Base-by-base conservation (phyloP, 768 basidiomycete genomes). In the Sporobolomyces phaffii region DNA sequence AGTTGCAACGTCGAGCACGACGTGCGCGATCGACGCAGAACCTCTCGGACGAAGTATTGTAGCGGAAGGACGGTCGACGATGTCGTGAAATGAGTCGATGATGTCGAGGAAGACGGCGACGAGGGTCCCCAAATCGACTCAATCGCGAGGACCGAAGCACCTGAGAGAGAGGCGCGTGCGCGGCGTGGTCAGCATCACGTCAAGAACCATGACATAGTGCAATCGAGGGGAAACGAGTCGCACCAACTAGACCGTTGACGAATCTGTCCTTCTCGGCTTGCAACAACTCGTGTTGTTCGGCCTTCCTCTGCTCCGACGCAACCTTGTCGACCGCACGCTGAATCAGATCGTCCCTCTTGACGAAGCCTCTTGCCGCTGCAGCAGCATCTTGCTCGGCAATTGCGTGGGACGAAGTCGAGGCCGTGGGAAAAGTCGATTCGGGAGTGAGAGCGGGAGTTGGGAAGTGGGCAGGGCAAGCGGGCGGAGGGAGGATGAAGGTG, bases 1-100 rank as follows among this genome's bases (percentile, higher is more conserved):
- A 90, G 88, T 76, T 93, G 90, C 11, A 94, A 81, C 5, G 91
- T 88, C 48, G 83, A 84, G 47, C 86, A 88, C 7, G 89, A 88
- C 0, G 90, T 92, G 51, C 89, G 84, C 17, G 89, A 91, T 41
- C 91, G 87, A 57, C 89, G 83, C 18, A 94, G 82, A 11, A 92
- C 88, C 78, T 94, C 90, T 75, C 90, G 87, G 33, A 94, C 89
- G 73, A 94, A 94, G 7, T 82, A 81, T 70, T 83, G 70, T 57
- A 70, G 65, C 43, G 72, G 76, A 76, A 73, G 54, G 77, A 74
- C 8, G 75, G 20, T 6, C 10, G 33, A 24, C 24, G 24, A 28
- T 18, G 52, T 43, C 11, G 52, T 14, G 36, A 40, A 51, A 9
- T 24, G 47, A 6, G 60, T 48, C 24, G 44, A 18, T 28, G 58